Evolutionary conservation across 2,329 filamentous ascomycete genomes (phyloP), one percentile per base, ranked within the genome.

Genomic region (Hypoxylon sp.): DNA sequence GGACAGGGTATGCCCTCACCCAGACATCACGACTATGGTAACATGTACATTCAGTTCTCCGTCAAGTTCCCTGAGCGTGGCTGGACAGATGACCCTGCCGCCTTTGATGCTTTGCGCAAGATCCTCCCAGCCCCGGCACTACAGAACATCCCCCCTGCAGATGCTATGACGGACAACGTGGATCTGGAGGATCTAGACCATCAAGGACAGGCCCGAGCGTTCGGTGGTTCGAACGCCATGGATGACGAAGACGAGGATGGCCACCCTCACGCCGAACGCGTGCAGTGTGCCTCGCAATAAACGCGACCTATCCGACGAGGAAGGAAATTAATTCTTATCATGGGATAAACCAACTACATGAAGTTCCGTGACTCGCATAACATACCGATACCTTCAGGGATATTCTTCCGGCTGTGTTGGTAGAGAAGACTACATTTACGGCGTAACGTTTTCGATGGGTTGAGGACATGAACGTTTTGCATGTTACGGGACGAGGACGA

Each of bases 1-100:
- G 95, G 94, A 72, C 96, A 99, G 83, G 96, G 96, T 81, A 99
- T 99, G 96, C 96, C 96, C 46, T 97, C 96, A 3, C 92, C 90
- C 82, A 90, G 96, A 76, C 96, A 98, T 82, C 96, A 99, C 86
- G 93, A 98, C 82, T 90, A 89, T 79, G 96, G 96, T 77, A 98
- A 99, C 84, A 86, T 99, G 76, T 99, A 96, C 85, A 94, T 99
- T 78, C 94, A 97, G 80, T 99, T 99, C 85, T 91, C 93, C 77
- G 94, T 99, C 83, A 97, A 97, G 84, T 98, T 99, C 88, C 96
- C 96, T 54, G 91, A 93, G 78, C 91, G 90, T 84, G 85, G 89
- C 78, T 92, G 89, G 87, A 88, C 88, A 40, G 79, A 88, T 40
- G 85, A 91, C 57, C 84, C 90, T 14, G 86, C 89, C 64, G 91